Evolutionary conservation across 73 alveolate genomes (phyloP).

Genomic region (Paramecium sexaurelia): DNA sequence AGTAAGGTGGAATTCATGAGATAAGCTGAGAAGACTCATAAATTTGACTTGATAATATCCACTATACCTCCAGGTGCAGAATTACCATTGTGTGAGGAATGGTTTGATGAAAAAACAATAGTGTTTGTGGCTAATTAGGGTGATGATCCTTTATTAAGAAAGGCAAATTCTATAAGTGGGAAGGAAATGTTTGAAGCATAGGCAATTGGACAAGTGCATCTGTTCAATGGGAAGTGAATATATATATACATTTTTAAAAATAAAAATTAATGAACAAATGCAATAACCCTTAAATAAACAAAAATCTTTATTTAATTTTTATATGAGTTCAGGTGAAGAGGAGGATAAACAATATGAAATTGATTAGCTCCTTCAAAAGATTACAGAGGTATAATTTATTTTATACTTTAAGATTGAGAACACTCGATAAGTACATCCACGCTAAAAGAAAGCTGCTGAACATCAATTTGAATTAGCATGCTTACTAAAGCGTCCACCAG

Average conservation of each 20-base stretch:
- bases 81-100: slow-evolving; percentile 2
- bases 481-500: background rate
- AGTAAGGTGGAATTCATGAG: background rate
- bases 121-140: background rate
- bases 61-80: slow-evolving; percentile 18
- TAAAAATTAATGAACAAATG: background rate
- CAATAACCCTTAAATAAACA: background rate
- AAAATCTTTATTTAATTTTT: slow-evolving; percentile 31
- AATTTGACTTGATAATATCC: background rate
- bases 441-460: background rate
- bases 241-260: background rate
- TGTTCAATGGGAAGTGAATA: slow-evolving; percentile 38
- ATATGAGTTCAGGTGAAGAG: slow-evolving; percentile 42
- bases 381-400: background rate
- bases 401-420: slow-evolving; percentile 24
- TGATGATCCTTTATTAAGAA: background rate
- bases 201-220: slow-evolving; percentile 22
- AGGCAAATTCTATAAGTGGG: background rate
- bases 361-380: slow-evolving; percentile 27
- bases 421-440: background rate
- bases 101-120: background rate
- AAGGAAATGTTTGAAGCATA: slow-evolving; percentile 32
- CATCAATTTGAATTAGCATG: background rate
- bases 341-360: background rate
- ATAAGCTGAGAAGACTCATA: background rate